Base-by-base conservation (phyloP, 352 stramenopile genomes). In the Phytophthora pluvialis region DNA sequence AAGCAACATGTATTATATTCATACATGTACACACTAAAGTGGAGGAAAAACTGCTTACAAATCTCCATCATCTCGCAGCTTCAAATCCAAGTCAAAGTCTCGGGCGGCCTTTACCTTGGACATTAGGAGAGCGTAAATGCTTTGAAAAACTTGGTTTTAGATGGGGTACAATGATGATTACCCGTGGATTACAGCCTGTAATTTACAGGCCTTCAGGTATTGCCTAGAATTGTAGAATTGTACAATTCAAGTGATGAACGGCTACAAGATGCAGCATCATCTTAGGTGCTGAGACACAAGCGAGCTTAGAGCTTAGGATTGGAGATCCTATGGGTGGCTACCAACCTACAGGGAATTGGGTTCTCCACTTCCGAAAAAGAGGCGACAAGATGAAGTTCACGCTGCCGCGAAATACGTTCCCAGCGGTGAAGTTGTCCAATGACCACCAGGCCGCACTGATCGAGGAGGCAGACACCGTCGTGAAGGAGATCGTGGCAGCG, bases 301-400 rank as follows among this genome's bases (percentile, higher is more conserved):
- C 6, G 13, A 18, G 13, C 18, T 55, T 29, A 5, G n/a, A 62
- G 40, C 49, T 47, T 60, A 50, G 33, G 60, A 62, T 62, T 40
- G 51, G 60, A 47, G 51, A 50, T 62, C 16, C n/a, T 35, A 39
- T 55, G 50, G 43, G 42, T 62, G 33, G 50, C 50, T 61, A 35
- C 44, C 26, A 43, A 33, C 11, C 16, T 18, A 29, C 8, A n/a
- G n/a, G n/a, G n/a, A n/a, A n/a, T n/a, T n/a, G 15, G 18, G 12
- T 32, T 36, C 35, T 12, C 13, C 33, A 36, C 33, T 62, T 67
- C 35, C n/a, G 32, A 35, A 43, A 32, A 50, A 38, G 8, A 35
- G 38, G 7, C 52, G 15, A 60, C 11, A 50, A 51, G 35, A 86
- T 80, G 72, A 80, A 77, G 49, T 80, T 87, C 55, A 73, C 64